Evolutionary conservation across 1,284 basidiomycete genomes (phyloP).

Genomic region (Fistulinella cinereoalba): DNA sequence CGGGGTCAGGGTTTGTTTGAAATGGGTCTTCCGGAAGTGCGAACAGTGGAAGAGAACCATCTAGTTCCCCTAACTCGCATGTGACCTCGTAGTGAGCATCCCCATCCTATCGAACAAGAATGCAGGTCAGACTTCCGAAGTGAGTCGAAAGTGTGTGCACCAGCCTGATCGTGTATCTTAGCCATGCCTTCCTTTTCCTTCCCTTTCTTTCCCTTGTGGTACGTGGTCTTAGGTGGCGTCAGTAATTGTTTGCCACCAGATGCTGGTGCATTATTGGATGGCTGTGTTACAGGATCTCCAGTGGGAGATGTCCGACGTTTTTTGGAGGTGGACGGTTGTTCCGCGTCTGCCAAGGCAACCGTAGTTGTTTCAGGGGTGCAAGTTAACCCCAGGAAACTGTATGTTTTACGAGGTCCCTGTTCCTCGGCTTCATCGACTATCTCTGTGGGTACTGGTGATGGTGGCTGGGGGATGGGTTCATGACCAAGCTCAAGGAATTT

Average conservation of each 20-base stretch:
- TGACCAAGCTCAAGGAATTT: neutral
- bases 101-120: too few relatives aligned
- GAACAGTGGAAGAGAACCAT: slow-evolving; percentile 23
- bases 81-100: too few relatives aligned
- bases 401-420: slow-evolving; percentile 11
- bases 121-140: too few relatives aligned
- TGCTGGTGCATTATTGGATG: neutral
- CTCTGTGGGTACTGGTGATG: slow-evolving; percentile 28
- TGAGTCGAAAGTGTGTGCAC: slow-evolving; percentile 1
- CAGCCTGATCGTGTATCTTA: slow-evolving; percentile 9
- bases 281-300: neutral
- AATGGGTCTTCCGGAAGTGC: slow-evolving; percentile 15
- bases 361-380: slow-evolving; percentile 10
- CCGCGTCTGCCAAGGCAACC: slow-evolving; percentile 12
- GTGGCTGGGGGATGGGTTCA: slow-evolving; percentile 20
- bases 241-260: slow-evolving; percentile 1
- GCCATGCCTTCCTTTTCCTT: slow-evolving; percentile 21
- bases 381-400: slow-evolving; percentile 27
- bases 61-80: neutral
- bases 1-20: slow-evolving; percentile 8
- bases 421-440: slow-evolving; percentile 19
- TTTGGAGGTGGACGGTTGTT: slow-evolving; percentile 25
- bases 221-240: slow-evolving; percentile 25
- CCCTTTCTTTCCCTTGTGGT: slow-evolving; percentile 20
- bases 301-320: slow-evolving; percentile 13